A percentile compares a stretch with the other conserved stretches of the same genome.
Conservation (phyloP, 768 basidiomycete genomes). For the Antrodiella citrinella region DNA sequence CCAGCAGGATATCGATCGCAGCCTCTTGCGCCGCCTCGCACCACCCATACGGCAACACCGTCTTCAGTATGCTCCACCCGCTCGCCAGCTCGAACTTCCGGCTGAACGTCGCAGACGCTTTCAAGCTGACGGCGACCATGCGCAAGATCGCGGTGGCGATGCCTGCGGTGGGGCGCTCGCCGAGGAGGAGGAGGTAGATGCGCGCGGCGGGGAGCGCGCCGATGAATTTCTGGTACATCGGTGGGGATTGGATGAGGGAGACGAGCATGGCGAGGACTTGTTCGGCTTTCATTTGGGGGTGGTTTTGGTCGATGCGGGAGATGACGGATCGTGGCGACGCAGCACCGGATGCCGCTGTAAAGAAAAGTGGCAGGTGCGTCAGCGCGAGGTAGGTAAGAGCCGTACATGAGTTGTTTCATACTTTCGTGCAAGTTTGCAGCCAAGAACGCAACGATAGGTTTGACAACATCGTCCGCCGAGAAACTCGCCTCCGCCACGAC, state of each 20-base stretch:
- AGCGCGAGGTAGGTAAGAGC: neutral
- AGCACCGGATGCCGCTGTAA: conserved; percentile 10
- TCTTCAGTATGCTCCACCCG: conserved; percentile 74
- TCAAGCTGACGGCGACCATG: conserved; percentile 50
- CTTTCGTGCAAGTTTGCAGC: conserved; percentile 72
- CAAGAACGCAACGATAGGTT: conserved; percentile 79
- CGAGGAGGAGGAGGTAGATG: conserved; percentile 71
- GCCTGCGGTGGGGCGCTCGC: conserved; percentile 56
- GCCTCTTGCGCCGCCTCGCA: conserved; percentile 54
- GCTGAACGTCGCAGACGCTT: conserved; percentile 52
- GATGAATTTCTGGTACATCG: conserved; percentile 55
- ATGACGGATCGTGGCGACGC: conserved; percentile 50
- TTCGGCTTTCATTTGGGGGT: conserved; percentile 53
- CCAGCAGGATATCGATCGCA: conserved; percentile 64
- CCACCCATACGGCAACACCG: conserved; percentile 63
- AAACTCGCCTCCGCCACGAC: conserved; percentile 59
- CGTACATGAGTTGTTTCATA: conserved; percentile 30
- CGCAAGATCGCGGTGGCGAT: conserved; percentile 53
- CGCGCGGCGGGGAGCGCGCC: conserved; percentile 70
- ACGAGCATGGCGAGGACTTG: conserved; percentile 45
- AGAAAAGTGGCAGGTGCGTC: conserved; percentile 6
- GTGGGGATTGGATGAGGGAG: conserved; percentile 46
- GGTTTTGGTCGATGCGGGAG: conserved; percentile 43
- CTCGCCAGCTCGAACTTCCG: conserved; percentile 80
- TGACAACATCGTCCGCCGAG: conserved; percentile 66